phyloP scores from a whole-genome alignment of 495 filamentous ascomycete species.

The Xylaria longipes region DNA sequence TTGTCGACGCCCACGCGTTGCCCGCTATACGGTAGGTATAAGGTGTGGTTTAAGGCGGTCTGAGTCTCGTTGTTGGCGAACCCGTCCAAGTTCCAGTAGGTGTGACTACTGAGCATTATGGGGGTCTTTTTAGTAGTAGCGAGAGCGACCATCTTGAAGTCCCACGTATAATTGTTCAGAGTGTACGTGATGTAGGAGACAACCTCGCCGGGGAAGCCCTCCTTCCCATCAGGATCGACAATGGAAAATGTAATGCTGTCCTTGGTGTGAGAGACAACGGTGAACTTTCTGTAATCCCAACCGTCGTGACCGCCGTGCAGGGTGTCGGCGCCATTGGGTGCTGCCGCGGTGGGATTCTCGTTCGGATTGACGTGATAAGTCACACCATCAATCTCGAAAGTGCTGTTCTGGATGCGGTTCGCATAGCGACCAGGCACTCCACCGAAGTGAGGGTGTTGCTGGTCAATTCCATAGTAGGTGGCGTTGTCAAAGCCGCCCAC shows the following conservation, averaged over 20 bases:
- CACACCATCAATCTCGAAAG: slow-evolving; percentile 71
- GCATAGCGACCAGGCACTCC: slow-evolving; percentile 82
- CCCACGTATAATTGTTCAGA: slow-evolving; percentile 55
- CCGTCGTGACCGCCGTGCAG: slow-evolving; percentile 84
- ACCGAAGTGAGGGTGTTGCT: slow-evolving; percentile 76
- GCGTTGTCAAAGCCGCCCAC: slow-evolving; percentile 83
- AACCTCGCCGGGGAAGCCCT: slow-evolving; percentile 83
- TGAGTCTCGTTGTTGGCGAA: slow-evolving; percentile 69
- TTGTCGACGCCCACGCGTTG: slow-evolving; percentile 75
- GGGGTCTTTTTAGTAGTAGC: slow-evolving; percentile 65
- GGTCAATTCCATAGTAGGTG: slow-evolving; percentile 69
- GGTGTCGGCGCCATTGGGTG: slow-evolving; percentile 65
- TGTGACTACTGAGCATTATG: slow-evolving; percentile 69
- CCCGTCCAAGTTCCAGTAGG: slow-evolving; percentile 90
- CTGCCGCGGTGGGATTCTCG: slow-evolving; percentile 63
- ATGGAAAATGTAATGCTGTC: slow-evolving; percentile 81
- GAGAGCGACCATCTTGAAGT: slow-evolving; percentile 61
- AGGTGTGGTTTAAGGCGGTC: slow-evolving; percentile 71
- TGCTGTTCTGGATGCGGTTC: slow-evolving; percentile 87
- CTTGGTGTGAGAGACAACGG: slow-evolving; percentile 69
- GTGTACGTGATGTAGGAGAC: slow-evolving; percentile 80
- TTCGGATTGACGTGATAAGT: slow-evolving; percentile 71
- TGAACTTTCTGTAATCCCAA: slow-evolving; percentile 84
- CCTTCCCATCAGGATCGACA: slow-evolving; percentile 70
- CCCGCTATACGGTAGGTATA: slow-evolving; percentile 74